These are phyloP conservation scores for Spizellomyces punctatus DNA, from an alignment of 192 early-diverging fungal genomes.

Conservation along the genomic window DNA sequence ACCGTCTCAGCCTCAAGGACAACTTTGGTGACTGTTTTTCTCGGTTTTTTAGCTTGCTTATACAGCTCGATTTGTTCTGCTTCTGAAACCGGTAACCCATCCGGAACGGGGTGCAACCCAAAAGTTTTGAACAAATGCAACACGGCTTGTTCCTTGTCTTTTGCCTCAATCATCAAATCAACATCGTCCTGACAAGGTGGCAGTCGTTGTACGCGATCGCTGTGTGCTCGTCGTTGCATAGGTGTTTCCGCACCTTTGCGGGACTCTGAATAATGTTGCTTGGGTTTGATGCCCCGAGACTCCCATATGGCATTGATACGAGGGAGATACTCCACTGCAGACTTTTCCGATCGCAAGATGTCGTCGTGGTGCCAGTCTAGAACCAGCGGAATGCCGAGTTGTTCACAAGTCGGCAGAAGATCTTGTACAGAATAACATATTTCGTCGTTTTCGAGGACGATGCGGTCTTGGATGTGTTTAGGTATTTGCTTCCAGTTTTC, in stretches of 20 bases:
- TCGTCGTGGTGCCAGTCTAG: slow-evolving; percentile 50
- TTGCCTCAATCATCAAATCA: slow-evolving; percentile 62
- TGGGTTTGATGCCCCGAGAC: slow-evolving; percentile 44
- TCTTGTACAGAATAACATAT: slow-evolving; percentile 49
- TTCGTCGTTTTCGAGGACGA: slow-evolving; percentile 59
- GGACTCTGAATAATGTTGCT: slow-evolving; percentile 54
- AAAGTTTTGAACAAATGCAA: slow-evolving; percentile 43
- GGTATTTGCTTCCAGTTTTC: slow-evolving; percentile 39
- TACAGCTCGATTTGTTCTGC: slow-evolving; percentile 13
- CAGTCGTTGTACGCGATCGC: slow-evolving; percentile 38
- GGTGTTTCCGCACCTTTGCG: slow-evolving; percentile 39
- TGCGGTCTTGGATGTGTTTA: slow-evolving; percentile 37
- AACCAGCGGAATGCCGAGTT: slow-evolving; percentile 47
- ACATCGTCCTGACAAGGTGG: slow-evolving; percentile 49
- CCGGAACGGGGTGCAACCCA: slow-evolving; percentile 30
- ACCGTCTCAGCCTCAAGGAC: slow-evolving; percentile 1
- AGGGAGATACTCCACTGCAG: slow-evolving; percentile 29
- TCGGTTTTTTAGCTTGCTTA: slow-evolving; percentile 6
- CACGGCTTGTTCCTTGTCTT: slow-evolving; percentile 61
- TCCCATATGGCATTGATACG: slow-evolving; percentile 50
- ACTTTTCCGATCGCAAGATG: slow-evolving; percentile 30
- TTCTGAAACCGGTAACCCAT: slow-evolving; percentile 1
- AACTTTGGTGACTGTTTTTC: neutral
- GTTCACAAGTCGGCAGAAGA: slow-evolving; percentile 49
- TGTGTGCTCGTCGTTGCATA: slow-evolving; percentile 48